These are phyloP conservation scores for Artemisia argyi DNA, from an alignment of 129 eudicot species.

Conservation along the genomic window DNA sequence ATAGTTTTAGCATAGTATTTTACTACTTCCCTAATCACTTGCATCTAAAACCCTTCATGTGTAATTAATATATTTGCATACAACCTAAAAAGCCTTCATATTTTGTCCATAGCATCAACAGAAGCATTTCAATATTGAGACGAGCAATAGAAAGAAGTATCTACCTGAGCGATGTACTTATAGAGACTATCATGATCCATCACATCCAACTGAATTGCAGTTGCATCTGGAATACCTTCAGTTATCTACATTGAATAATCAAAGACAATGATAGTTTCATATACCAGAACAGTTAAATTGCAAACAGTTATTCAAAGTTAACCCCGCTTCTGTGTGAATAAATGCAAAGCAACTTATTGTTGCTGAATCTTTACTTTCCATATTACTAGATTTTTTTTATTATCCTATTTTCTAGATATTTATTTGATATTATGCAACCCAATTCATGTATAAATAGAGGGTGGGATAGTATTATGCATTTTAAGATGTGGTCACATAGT, in stretches of 20 bases:
- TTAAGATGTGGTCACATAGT: neutral
- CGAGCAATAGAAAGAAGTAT: constrained; percentile 15
- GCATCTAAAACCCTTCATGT: neutral
- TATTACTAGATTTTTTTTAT: too few relatives aligned
- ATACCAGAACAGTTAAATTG: constrained; percentile 6
- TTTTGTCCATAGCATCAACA: constrained; percentile 9
- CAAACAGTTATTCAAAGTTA: neutral
- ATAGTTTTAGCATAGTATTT: too few relatives aligned
- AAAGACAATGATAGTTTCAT: neutral
- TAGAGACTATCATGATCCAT: constrained; percentile 56
- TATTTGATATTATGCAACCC: constrained; percentile 1
- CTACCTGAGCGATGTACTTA: constrained; percentile 64
- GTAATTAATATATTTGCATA: too few relatives aligned
- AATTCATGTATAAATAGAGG: too few relatives aligned
- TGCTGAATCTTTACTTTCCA: too few relatives aligned
- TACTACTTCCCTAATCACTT: neutral
- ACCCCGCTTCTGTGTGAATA: constrained; percentile 8
- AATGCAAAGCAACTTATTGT: neutral
- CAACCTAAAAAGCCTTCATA: too few relatives aligned
- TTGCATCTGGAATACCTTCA: constrained; percentile 83
- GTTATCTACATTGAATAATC: constrained; percentile 46
- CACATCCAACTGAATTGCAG: constrained; percentile 75
- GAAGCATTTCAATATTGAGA: neutral
- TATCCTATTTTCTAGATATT: too few relatives aligned
- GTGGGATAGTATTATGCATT: too few relatives aligned